Percentiles rank a stretch among this genome's conserved stretches.
These are phyloP conservation scores for Auricularia sp. DNA, from an alignment of 768 basidiomycete genomes.

Conservation along the genomic window DNA sequence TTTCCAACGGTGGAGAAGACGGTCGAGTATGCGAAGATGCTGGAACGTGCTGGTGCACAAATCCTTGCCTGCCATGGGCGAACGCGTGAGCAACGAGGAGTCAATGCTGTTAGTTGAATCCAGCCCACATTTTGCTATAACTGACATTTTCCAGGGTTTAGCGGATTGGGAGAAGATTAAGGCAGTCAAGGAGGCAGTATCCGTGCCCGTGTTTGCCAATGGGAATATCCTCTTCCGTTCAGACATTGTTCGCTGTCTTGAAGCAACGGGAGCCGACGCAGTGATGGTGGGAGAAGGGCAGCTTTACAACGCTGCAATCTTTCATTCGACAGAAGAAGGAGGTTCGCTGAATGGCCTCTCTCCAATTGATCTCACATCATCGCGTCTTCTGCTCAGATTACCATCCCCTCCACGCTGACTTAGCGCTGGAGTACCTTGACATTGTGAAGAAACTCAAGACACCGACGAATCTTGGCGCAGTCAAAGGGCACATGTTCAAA, in stretches of 20 bases:
- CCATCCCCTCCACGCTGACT: constrained; percentile 48
- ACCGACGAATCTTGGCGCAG: constrained; percentile 56
- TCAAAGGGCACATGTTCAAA: constrained; percentile 93
- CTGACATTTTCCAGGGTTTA: constrained; percentile 43
- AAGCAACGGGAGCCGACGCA: constrained; percentile 78
- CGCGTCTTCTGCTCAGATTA: constrained; percentile 8
- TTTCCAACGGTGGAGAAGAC: constrained; percentile 82
- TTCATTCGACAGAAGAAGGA: constrained; percentile 17
- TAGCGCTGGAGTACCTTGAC: constrained; percentile 80
- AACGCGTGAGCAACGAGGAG: constrained; percentile 83
- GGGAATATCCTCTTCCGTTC: constrained; percentile 84
- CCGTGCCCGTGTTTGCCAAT: constrained; percentile 92
- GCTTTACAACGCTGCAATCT: constrained; percentile 85
- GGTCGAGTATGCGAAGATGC: constrained; percentile 90
- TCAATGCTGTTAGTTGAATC: constrained; percentile 44
- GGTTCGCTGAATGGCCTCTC: constrained; percentile 15
- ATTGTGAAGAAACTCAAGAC: constrained; percentile 68
- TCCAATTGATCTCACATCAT: constrained; percentile 28
- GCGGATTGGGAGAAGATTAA: constrained; percentile 87
- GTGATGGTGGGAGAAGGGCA: constrained; percentile 96
- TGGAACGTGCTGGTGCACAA: constrained; percentile 90
- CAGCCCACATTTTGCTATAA: not conserved
- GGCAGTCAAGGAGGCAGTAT: constrained; percentile 83
- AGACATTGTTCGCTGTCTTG: constrained; percentile 74
- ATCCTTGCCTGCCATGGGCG: constrained; percentile 92